phyloP scores from a whole-genome alignment of 139 green algal species.

The Pleodorina starrii region DNA sequence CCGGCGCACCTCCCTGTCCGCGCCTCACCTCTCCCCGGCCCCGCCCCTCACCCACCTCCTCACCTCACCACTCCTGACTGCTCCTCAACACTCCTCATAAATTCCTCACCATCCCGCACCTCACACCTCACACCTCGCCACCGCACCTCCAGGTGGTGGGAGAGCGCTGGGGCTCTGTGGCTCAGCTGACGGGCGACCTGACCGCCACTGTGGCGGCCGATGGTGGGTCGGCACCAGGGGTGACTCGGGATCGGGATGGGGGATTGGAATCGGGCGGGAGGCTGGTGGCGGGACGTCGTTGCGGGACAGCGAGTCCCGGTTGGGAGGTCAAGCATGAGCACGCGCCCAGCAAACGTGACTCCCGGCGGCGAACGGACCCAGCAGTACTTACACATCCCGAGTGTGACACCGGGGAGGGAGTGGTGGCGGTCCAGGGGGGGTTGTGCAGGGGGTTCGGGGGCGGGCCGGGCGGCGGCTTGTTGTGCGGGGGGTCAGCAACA shows the following conservation, averaged over 20 bases:
- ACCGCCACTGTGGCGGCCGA: conserved; percentile 65
- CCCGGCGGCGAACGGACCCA: too few species aligned
- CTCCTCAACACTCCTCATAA: not conserved
- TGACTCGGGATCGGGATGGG: not conserved
- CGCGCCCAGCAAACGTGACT: not conserved
- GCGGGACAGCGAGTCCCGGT: not conserved
- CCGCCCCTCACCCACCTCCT: not conserved
- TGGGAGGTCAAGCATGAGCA: too few species aligned
- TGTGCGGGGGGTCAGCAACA: too few species aligned
- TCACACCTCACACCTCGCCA: not conserved
- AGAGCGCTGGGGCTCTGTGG: conserved; percentile 88
- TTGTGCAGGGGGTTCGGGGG: too few species aligned
- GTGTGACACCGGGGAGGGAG: too few species aligned
- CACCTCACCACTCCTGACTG: not conserved
- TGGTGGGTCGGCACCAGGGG: conserved; percentile 35
- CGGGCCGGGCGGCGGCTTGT: too few species aligned
- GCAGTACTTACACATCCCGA: too few species aligned
- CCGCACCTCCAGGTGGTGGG: conserved; percentile 70
- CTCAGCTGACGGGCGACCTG: conserved; percentile 68
- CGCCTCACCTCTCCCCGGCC: not conserved
- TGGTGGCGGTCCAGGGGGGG: too few species aligned
- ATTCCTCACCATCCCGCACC: not conserved
- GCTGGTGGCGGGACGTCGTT: not conserved
- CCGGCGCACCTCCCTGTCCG: not conserved
- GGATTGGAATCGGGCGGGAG: not conserved